Base-by-base conservation (phyloP, 352 stramenopile species). In the Pythium aphanidermatum region DNA sequence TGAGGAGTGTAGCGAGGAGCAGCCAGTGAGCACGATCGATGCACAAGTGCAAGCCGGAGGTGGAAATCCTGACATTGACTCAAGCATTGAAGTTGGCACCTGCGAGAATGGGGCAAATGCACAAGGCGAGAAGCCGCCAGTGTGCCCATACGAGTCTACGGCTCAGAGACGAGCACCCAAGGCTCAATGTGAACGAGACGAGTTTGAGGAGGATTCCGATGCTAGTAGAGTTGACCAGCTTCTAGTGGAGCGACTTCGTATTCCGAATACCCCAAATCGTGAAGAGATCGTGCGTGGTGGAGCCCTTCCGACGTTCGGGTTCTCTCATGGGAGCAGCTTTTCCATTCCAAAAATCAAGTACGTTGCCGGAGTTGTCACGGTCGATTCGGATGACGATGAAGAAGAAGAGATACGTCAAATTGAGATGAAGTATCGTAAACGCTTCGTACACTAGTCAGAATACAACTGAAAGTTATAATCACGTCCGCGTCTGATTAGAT, bases 281-380 rank as follows among this genome's bases (percentile, higher is more conserved):
- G 46, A 57, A 38, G 55, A 57, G 35, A 57, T 60, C 29, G 52
- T 60, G 4, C 52, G 38, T 9, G 19, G 34, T 12, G 54, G 46
- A 11, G 23, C 39, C 2, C 41, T 60, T 10, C 10, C 32, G 9
- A 56, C 46, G 20, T 28, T 56, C 16, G 54, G 41, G 3, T 62
- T 62, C 16, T 54, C 44, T 6, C 44, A 60, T 26, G 55, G 42
- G 9, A 54, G 41, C 29, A 63, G 55, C 31, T 86, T 90, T 19
- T 87, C 70, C 27, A 76, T 90, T n/a, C 78, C 78, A 34, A 76
- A 71, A 25, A 90, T 90, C 48, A 84, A 84, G 34, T 85, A 80
- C 60, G 52, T 63, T 5, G 46, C 21, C 8, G 69, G 81, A 24
- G 35, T 49, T 33, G 37, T 35, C 42, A 61, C 38, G 30, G 83